Conservation (phyloP, 139 green algal genomes). For the Gonium pectorale region DNA sequence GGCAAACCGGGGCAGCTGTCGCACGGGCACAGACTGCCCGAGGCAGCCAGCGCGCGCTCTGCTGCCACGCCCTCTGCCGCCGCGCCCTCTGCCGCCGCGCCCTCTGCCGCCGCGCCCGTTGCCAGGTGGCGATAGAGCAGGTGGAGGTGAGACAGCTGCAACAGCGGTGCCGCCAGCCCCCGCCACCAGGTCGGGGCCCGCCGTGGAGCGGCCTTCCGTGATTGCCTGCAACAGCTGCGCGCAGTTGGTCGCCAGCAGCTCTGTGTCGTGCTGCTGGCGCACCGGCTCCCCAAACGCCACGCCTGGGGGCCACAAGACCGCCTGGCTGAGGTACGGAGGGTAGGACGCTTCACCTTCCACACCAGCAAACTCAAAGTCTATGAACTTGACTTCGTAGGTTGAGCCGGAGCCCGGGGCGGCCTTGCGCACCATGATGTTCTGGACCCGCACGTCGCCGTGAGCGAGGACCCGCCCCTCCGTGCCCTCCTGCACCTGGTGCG, state of each 20-base stretch:
- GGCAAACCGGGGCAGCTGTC: too few species aligned
- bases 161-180: too few species aligned
- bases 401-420: background rate
- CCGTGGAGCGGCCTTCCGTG: too few species aligned
- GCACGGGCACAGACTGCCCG: too few species aligned
- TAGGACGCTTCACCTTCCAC: constrained; percentile 10
- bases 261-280: constrained; percentile 29
- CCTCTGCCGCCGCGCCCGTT: too few species aligned
- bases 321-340: constrained; percentile 33
- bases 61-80: too few species aligned
- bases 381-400: constrained; percentile 23
- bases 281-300: constrained; percentile 8
- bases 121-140: too few species aligned
- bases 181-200: too few species aligned
- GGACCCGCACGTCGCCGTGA: constrained; percentile 1
- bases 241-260: background rate
- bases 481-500: background rate
- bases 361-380: constrained; percentile 41
- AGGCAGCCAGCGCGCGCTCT: too few species aligned
- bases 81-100: too few species aligned
- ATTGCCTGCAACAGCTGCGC: background rate
- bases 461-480: background rate
- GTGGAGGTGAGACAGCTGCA: too few species aligned
- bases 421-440: constrained; percentile 1
- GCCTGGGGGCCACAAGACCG: constrained; percentile 14